Conservation (phyloP, 2,329 filamentous ascomycete species). For the Colletotrichum endophyticum region DNA sequence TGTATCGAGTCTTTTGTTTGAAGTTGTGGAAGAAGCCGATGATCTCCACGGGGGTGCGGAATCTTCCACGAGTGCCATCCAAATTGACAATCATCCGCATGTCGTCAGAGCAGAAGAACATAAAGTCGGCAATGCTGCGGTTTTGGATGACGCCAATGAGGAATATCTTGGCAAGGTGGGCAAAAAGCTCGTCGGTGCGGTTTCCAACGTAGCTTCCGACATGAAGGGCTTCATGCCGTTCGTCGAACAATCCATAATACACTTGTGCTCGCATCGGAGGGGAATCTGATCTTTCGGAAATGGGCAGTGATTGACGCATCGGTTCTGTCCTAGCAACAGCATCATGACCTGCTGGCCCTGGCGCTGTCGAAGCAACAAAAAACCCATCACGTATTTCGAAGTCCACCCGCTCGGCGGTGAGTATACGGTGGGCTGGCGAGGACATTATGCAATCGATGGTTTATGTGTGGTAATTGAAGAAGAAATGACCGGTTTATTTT, state of each 20-base stretch:
- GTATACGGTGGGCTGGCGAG: too few relatives aligned
- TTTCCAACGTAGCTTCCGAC: neutral
- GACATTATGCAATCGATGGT: too few relatives aligned
- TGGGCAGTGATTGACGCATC: neutral
- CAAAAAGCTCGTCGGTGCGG: neutral
- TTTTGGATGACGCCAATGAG: neutral
- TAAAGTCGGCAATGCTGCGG: too few relatives aligned
- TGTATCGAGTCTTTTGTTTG: neutral
- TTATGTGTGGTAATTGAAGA: too few relatives aligned
- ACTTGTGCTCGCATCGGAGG: too few relatives aligned
- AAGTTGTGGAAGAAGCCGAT: rapidly evolving
- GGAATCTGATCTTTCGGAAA: too few relatives aligned
- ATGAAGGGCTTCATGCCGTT: too few relatives aligned
- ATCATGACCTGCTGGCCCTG: neutral
- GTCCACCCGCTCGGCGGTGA: too few relatives aligned
- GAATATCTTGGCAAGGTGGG: neutral
- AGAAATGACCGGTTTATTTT: too few relatives aligned
- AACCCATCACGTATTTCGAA: neutral
- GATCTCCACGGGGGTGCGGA: rapidly evolving
- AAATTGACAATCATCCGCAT: neutral
- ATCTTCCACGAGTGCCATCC: rapidly evolving
- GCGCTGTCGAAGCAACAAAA: neutral
- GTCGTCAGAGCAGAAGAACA: too few relatives aligned
- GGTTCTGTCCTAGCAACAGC: neutral
- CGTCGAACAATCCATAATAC: too few relatives aligned